phyloP scores from a whole-genome alignment of 257 asterid genomes.

The Cruciata laevipes region DNA sequence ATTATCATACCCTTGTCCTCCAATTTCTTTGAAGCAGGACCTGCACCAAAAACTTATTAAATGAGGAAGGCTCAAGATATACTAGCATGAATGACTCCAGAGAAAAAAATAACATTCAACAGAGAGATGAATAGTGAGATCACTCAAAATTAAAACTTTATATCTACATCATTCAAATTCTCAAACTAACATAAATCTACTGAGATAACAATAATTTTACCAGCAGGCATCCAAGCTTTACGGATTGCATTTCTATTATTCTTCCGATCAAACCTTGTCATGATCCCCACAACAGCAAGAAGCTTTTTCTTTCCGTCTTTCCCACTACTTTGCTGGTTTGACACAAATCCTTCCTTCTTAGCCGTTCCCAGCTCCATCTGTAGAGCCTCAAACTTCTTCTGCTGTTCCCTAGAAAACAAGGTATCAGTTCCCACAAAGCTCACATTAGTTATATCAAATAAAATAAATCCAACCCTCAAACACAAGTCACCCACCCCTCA shows the following conservation, averaged over 20 bases:
- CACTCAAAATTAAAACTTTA: not conserved
- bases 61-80: constrained; percentile 1
- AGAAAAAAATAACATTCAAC: not conserved
- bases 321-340: constrained; percentile 40
- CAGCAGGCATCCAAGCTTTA: constrained; percentile 86
- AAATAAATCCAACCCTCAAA: constrained; percentile 12
- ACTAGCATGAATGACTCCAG: not conserved
- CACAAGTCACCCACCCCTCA: not conserved
- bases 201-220: constrained; percentile 27
- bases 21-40: constrained; percentile 48
- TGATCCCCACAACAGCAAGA: constrained; percentile 66
- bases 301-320: constrained; percentile 47
- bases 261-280: constrained; percentile 69
- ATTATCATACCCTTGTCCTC: constrained; percentile 72
- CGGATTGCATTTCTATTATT: constrained; percentile 84
- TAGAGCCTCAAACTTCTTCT: constrained; percentile 58
- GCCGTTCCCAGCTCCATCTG: constrained; percentile 64
- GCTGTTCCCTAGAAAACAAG: constrained; percentile 61
- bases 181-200: not conserved
- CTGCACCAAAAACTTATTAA: constrained; percentile 26
- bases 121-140: not conserved
- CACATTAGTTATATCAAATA: constrained; percentile 8
- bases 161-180: not conserved
- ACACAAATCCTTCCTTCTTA: constrained; percentile 63
- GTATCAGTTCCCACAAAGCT: constrained; percentile 14